A percentile compares a stretch with the other conserved stretches of the same genome.
These are phyloP conservation scores for Streptanthus diversifolius DNA, from an alignment of 345 rosid species.

Conservation along the genomic window DNA sequence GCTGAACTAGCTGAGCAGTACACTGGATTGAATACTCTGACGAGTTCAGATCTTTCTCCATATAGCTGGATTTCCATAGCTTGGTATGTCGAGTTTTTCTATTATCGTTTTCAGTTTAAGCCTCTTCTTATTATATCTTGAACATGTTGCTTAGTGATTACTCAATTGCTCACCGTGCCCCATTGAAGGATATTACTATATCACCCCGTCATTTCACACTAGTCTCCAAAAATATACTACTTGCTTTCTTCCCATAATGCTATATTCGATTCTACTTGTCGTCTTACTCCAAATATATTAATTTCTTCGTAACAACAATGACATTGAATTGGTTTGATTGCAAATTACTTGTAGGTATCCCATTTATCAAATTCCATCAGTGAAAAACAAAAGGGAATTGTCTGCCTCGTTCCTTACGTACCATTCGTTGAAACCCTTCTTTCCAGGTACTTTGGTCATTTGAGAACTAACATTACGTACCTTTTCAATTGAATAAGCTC, in stretches of 20 bases:
- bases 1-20: not conserved
- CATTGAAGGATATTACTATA: not conserved
- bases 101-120: not conserved
- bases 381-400: slow-evolving; percentile 26
- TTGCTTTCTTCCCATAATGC: not conserved
- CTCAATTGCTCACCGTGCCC: not conserved
- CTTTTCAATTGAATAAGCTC: not conserved
- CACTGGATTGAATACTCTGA: slow-evolving; percentile 7
- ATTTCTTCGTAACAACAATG: not conserved
- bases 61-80: slow-evolving; percentile 23
- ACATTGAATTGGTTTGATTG: not conserved
- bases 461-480: not conserved
- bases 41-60: slow-evolving; percentile 16
- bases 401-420: slow-evolving; percentile 47
- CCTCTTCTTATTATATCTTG: not conserved
- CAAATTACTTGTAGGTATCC: slow-evolving; percentile 39
- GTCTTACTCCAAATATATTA: not conserved
- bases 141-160: not conserved
- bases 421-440: slow-evolving; percentile 33
- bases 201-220: not conserved
- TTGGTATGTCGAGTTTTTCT: slow-evolving; percentile 11
- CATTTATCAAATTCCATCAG: slow-evolving; percentile 37
- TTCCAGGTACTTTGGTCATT: slow-evolving; percentile 35
- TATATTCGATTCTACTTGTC: not conserved
- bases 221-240: not conserved